A percentile compares a stretch with the other conserved stretches of the same genome.
Evolutionary conservation across 2,329 filamentous ascomycete genomes (phyloP).

Genomic region (Podosphaera xanthii): DNA sequence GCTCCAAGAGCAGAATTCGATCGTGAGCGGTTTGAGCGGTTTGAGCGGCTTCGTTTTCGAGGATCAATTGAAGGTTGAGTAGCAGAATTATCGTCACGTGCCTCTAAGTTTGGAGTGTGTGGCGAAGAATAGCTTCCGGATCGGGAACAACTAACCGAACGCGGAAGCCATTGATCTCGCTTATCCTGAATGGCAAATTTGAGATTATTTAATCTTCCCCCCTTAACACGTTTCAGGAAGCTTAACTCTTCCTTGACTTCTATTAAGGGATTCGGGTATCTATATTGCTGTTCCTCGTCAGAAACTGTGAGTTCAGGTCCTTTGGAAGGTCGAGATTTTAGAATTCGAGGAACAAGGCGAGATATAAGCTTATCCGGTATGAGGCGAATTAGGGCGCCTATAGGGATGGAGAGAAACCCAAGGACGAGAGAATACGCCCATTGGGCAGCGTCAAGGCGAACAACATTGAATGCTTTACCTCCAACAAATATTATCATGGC

Average conservation of each 20-base stretch:
- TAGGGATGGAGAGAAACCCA: slow-evolving; percentile 62
- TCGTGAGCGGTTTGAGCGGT: slow-evolving; percentile 38
- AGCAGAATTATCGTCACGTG: slow-evolving; percentile 27
- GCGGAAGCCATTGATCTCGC: slow-evolving; percentile 41
- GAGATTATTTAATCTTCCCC: slow-evolving; percentile 59
- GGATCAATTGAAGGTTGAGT: slow-evolving; percentile 27
- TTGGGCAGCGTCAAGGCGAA: slow-evolving; percentile 43
- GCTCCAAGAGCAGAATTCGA: slow-evolving; percentile 48
- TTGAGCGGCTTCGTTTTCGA: slow-evolving; percentile 30
- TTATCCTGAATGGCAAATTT: slow-evolving; percentile 60
- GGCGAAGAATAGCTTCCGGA: slow-evolving; percentile 43
- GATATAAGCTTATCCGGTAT: slow-evolving; percentile 41
- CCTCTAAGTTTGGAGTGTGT: slow-evolving; percentile 31
- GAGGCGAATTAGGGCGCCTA: slow-evolving; percentile 59
- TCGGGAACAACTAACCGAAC: slow-evolving; percentile 38
- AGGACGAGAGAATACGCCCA: slow-evolving; percentile 78
- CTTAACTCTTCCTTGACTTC: slow-evolving; percentile 62
- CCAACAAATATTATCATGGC: slow-evolving; percentile 78
- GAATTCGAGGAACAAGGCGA: slow-evolving; percentile 13
- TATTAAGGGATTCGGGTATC: slow-evolving; percentile 47
- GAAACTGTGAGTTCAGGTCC: slow-evolving; percentile 29
- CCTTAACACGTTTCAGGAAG: slow-evolving; percentile 60
- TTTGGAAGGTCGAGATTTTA: slow-evolving; percentile 11
- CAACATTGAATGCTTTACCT: slow-evolving; percentile 46
- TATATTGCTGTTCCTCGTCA: slow-evolving; percentile 38